Evolutionary conservation across 1,139 yeast genomes (phyloP), one percentile per base, ranked within the genome.

Genomic region (Yamadazyma kanchanaburiensis): DNA sequence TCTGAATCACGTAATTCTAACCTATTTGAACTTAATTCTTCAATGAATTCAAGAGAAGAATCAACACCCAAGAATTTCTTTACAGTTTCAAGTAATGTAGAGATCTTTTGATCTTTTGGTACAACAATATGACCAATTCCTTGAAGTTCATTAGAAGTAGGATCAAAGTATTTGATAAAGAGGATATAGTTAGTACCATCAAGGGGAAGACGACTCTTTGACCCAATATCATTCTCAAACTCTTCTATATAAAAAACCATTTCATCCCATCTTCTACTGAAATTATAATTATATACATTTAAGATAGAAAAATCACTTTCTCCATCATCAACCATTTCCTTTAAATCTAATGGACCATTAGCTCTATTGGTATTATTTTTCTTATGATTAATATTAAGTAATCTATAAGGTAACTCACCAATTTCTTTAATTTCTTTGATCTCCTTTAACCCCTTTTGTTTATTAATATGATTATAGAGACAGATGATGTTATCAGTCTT

Each of bases 331-430:
- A 50, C 27, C 11, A 36, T 29, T 20, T 32, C 39, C 8, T 61
- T 60, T 4, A 57, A 62, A 2, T 69, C 64, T 11, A 85, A 51
- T 3, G 70, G 73, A 4, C 62, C 49, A 37, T 78, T 82, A 1
- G 85, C 74, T 43, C 96, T 69, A 32, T 75, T 63, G 0, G 96
- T 85, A 39, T 74, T 76, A 51, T 87, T 87, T 43, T 81, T 77
- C 35, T 96, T 72, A 45, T 75, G 78, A 16, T 72, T 75, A 58
- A 86, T 67, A 10, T 73, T 60, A 76, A 94, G 75, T 39, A 85
- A 69, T 34, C 84, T 67, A 27, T 82, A 70, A 3, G 66, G 62
- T 16, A 56, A 46, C 2, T 18, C 49, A 1, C 59, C 53, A 3
- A 59, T 41, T 16, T 57, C 45, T 9, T 55, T 56, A 13, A 70